Percentiles rank a stretch among this genome's conserved stretches.
phyloP scores from a whole-genome alignment of 768 basidiomycete species.

The Exidia glandulosa region DNA sequence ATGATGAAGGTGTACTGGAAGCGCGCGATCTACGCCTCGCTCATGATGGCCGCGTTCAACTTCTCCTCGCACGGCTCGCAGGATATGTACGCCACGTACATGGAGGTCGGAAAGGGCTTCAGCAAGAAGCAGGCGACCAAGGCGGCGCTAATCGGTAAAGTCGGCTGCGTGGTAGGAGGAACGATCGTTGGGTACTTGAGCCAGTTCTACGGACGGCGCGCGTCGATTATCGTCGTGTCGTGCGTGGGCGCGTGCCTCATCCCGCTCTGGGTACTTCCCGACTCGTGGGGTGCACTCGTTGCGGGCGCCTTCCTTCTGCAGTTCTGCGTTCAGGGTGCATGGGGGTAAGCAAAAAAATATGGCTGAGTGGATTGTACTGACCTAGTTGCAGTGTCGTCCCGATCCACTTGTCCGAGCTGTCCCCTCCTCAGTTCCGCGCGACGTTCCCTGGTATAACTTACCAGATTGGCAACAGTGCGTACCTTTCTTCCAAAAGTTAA shows the following conservation, averaged over 20 bases:
- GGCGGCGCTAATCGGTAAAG: constrained; percentile 24
- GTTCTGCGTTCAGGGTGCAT: constrained; percentile 25
- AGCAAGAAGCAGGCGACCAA: constrained; percentile 14
- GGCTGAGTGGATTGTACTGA: neutral
- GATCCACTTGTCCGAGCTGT: constrained; percentile 21
- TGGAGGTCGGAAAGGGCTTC: constrained; percentile 15
- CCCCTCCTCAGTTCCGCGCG: constrained; percentile 24
- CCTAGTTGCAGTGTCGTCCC: constrained; percentile 13
- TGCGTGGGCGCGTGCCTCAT: constrained; percentile 12
- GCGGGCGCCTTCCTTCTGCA: constrained; percentile 22
- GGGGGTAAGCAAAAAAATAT: constrained; percentile 9
- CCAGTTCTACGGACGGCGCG: constrained; percentile 19
- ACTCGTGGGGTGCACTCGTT: constrained; percentile 17
- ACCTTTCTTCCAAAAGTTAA: neutral
- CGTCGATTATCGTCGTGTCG: constrained; percentile 8
- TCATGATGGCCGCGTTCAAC: constrained; percentile 16
- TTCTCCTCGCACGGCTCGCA: constrained; percentile 20
- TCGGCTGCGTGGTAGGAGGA: constrained; percentile 19
- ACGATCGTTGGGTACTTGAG: constrained; percentile 20
- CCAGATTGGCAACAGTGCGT: constrained; percentile 12
- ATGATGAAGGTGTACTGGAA: neutral
- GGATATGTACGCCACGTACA: constrained; percentile 20
- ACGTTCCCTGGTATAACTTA: constrained; percentile 22
- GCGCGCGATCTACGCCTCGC: neutral
- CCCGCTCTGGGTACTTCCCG: constrained; percentile 24